Conservation (phyloP, 768 basidiomycete species). For the Daedalea quercina region DNA sequence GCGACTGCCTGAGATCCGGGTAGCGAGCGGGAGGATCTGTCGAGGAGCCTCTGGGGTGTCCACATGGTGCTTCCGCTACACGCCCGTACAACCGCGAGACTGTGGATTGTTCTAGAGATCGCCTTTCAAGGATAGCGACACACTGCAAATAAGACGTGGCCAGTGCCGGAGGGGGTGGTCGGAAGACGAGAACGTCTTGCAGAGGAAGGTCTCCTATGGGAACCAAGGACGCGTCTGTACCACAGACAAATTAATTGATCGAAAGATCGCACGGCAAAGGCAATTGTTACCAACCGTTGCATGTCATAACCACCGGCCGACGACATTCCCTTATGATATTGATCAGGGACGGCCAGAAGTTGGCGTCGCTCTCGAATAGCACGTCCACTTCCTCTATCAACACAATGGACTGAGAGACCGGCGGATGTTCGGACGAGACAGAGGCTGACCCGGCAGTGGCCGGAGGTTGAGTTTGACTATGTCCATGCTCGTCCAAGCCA, state of each 20-base stretch:
- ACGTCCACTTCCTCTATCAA: slow-evolving; percentile 95
- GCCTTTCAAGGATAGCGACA: slow-evolving; percentile 13
- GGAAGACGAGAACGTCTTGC: slow-evolving; percentile 64
- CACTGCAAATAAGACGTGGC: slow-evolving; percentile 16
- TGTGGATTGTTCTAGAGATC: not conserved
- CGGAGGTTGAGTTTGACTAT: not conserved
- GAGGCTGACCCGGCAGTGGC: not conserved
- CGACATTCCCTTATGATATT: slow-evolving; percentile 77
- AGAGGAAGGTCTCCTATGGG: slow-evolving; percentile 71
- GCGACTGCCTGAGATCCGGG: slow-evolving; percentile 9
- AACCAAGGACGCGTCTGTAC: slow-evolving; percentile 62
- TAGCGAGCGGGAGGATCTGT: not conserved
- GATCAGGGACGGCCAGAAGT: slow-evolving; percentile 81
- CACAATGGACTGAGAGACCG: slow-evolving; percentile 77
- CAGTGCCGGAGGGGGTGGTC: slow-evolving; percentile 22
- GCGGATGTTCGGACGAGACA: not conserved
- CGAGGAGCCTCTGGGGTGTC: not conserved
- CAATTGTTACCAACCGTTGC: slow-evolving; percentile 69
- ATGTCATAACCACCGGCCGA: slow-evolving; percentile 90
- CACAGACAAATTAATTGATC: not conserved
- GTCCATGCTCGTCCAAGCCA: slow-evolving; percentile 2
- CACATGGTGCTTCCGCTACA: not conserved
- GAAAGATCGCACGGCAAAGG: slow-evolving; percentile 6
- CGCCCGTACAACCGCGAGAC: slow-evolving; percentile 3
- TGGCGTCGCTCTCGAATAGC: slow-evolving; percentile 77